Percentiles rank a stretch among this genome's conserved stretches.
Evolutionary conservation across 768 basidiomycete species (phyloP).

Genomic region (Leccinum longicurvipes): DNA sequence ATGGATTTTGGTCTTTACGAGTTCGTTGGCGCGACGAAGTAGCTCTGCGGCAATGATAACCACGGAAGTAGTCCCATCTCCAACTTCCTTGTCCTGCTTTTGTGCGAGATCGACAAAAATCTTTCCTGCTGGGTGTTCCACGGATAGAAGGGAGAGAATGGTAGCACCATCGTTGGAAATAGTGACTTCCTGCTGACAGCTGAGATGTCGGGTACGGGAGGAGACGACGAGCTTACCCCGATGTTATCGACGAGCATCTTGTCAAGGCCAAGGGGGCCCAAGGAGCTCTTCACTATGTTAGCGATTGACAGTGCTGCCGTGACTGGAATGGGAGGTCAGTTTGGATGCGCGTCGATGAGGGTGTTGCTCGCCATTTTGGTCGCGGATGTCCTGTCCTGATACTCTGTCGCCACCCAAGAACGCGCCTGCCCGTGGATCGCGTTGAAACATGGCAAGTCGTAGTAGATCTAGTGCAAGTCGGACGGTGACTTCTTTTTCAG

Average conservation of each 20-base stretch:
- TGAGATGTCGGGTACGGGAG: conserved; percentile 1
- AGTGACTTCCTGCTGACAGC: conserved; percentile 79
- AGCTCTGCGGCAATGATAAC: conserved; percentile 98
- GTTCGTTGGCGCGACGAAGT: conserved; percentile 92
- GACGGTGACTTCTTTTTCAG: neutral
- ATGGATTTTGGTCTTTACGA: conserved; percentile 97
- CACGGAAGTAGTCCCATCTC: conserved; percentile 98
- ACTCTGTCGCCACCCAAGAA: conserved; percentile 94
- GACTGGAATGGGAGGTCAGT: conserved; percentile 45
- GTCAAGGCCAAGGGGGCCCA: conserved; percentile 93
- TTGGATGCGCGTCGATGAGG: neutral
- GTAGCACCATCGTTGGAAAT: conserved; percentile 99
- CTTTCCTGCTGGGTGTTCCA: conserved; percentile 95
- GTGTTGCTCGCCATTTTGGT: conserved; percentile 81
- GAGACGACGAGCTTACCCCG: conserved; percentile 55
- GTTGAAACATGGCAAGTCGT: conserved; percentile 66
- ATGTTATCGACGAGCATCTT: conserved; percentile 99
- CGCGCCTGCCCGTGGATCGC: conserved; percentile 86
- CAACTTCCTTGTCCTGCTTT: conserved; percentile 99
- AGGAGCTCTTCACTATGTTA: conserved; percentile 93
- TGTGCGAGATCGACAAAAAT: conserved; percentile 98
- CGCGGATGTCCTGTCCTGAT: conserved; percentile 92
- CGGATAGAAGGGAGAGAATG: conserved; percentile 90
- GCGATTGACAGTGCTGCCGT: conserved; percentile 95
- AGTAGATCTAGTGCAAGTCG: conserved; percentile 2